These are phyloP conservation scores for Puya raimondii DNA, from an alignment of 176 grass and related monocot genomes.

Conservation along the genomic window DNA sequence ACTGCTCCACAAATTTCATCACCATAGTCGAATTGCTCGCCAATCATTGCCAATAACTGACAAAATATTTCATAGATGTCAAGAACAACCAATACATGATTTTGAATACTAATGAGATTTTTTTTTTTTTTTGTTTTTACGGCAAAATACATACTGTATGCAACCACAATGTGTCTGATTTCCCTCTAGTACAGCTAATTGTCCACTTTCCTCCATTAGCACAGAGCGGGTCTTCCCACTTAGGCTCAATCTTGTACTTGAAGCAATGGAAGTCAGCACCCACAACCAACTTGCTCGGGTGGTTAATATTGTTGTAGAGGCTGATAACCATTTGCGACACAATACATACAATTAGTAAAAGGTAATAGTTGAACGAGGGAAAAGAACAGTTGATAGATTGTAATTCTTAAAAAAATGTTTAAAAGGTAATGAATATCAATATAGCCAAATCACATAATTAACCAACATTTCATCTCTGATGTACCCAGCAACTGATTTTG, in stretches of 20 bases:
- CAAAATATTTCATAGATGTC: background rate
- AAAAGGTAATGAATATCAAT: no score
- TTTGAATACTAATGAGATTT: background rate
- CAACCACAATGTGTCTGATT: slow-evolving; percentile 81
- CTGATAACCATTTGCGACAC: slow-evolving; percentile 27
- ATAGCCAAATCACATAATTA: no score
- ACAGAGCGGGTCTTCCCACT: slow-evolving; percentile 97
- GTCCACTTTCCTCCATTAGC: slow-evolving; percentile 97
- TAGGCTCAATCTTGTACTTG: slow-evolving; percentile 87
- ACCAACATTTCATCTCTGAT: no score
- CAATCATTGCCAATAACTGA: slow-evolving; percentile 84
- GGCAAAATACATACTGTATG: slow-evolving; percentile 60
- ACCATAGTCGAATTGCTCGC: slow-evolving; percentile 92
- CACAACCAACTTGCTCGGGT: slow-evolving; percentile 61
- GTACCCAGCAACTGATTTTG: no score
- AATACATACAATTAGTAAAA: background rate
- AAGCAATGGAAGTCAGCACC: slow-evolving; percentile 93
- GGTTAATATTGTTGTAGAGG: slow-evolving; percentile 87
- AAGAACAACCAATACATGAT: background rate
- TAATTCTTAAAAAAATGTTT: no score
- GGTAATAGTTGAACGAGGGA: background rate
- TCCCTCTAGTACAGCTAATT: slow-evolving; percentile 67
- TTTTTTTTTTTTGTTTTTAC: background rate
- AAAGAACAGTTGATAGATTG: background rate
- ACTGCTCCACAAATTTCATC: slow-evolving; percentile 97